These are phyloP conservation scores for Eleusine indica DNA, from an alignment of 176 grass and related monocot genomes.

Conservation along the genomic window DNA sequence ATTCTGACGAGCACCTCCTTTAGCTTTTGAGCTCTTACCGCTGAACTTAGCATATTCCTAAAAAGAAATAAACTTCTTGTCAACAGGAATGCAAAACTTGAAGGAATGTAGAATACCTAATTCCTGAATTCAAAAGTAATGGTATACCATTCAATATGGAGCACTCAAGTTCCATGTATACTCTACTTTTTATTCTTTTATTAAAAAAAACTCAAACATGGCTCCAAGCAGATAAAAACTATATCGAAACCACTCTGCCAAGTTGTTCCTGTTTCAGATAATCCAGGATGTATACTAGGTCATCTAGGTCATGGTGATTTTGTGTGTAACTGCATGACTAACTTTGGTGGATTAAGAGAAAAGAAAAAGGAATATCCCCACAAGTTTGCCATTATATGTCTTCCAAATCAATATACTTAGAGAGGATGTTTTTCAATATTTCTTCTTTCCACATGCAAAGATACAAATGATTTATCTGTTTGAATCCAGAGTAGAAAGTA, in stretches of 20 bases:
- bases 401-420: constrained; percentile 4
- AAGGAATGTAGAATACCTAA: neutral
- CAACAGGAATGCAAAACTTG: constrained; percentile 12
- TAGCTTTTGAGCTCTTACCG: constrained; percentile 67
- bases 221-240: constrained; percentile 20
- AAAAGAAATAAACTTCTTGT: constrained; percentile 40
- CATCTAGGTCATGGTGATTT: neutral
- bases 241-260: neutral
- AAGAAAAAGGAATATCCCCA: neutral
- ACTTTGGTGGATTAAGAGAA: neutral
- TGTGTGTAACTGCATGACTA: constrained; percentile 8
- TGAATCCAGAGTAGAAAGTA: neutral
- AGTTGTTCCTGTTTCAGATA: neutral
- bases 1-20: constrained; percentile 56
- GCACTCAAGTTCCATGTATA: neutral
- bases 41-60: constrained; percentile 88
- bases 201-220: neutral
- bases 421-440: neutral
- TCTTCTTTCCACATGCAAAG: neutral
- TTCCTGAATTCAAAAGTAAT: constrained; percentile 2
- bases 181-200: neutral
- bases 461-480: neutral
- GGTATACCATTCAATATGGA: constrained; percentile 23
- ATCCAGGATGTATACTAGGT: neutral
- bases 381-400: neutral